Percentiles rank a stretch among this genome's conserved stretches.
phyloP scores from a whole-genome alignment of 371 early-diverging fungal genomes.

The Apophysomyces elegans region DNA sequence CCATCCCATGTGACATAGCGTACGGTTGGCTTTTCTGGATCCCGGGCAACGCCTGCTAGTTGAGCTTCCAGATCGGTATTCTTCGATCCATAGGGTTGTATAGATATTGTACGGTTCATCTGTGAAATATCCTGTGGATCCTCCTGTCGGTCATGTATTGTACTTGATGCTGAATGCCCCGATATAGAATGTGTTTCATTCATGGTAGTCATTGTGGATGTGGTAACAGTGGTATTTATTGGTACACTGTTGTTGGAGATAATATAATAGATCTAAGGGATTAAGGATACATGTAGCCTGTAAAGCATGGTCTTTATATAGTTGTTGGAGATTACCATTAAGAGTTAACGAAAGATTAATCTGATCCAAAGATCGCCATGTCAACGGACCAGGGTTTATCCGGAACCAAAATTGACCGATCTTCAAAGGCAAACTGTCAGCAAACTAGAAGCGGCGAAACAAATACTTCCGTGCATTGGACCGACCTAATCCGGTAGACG shows the following conservation, averaged over 20 bases:
- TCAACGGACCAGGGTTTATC: conserved; percentile 6
- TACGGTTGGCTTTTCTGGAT: conserved; percentile 23
- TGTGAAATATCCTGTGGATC: background rate
- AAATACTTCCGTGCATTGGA: background rate
- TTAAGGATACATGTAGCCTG: background rate
- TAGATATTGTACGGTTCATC: background rate
- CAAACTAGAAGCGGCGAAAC: background rate
- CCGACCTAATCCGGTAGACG: conserved; percentile 4
- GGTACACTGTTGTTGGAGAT: background rate
- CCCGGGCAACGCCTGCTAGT: background rate
- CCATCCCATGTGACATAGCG: conserved; percentile 41
- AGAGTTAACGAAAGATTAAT: background rate
- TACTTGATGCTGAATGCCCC: conserved; percentile 1
- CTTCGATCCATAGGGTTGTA: conserved; percentile 12
- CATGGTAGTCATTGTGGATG: background rate
- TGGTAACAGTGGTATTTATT: background rate
- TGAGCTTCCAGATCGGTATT: conserved; percentile 17
- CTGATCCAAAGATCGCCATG: conserved; percentile 6
- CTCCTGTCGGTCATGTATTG: background rate
- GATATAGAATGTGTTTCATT: background rate
- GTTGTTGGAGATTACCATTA: conserved; percentile 1
- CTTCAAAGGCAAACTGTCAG: background rate
- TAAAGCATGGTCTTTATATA: background rate
- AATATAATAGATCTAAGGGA: background rate
- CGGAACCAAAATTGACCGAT: background rate